Evolutionary conservation across 106 monocot species (phyloP), one percentile per base, ranked within the genome.

Genomic region (Iris macrosiphon): DNA sequence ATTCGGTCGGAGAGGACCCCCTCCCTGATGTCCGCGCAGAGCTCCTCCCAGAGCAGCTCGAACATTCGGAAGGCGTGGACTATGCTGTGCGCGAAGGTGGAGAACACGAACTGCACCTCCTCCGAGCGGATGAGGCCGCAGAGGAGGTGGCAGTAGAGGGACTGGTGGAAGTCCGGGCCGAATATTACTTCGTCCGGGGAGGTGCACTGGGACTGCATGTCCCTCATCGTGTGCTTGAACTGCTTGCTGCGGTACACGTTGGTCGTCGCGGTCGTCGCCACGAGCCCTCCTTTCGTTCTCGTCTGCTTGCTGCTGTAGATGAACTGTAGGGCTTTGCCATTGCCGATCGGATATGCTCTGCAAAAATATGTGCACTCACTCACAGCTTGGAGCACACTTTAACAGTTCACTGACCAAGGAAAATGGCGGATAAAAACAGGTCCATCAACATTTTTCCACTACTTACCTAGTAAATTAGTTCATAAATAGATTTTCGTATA

Each of bases 161-260:
- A 76, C 53, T 92, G 87, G 31, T 76, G 47, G 79, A 74, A 92
- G 33, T 82, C 82, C 1, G 70, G 47, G 7, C 83, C 68, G 34
- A 92, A 87, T 30, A 92, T 83, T 14, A 92, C 92, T 75, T 82
- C 83, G 28, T 83, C 79, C 15, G 87, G 92, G 47, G 87, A 77
- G 55, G 76, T 77, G 22, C 65, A 57, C 41, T 79, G 68, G 2
- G 79, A 79, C 23, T 66, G 66, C 38, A 83, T 83, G 34, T 79
- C 71, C 27, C 76, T 80, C 87, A 89, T 84, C 0, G 80, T 80
- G 39, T 45, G 18, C 54, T 68, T 83, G 57, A 64, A 87, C 15
- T 78, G 53, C 5, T 73, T 48, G 29, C 76, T 75, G 25, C 73
- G 58, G 64, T 65, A 92, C 1, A 87, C 71, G 31, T 87, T 83